These are phyloP conservation scores for Yamadazyma oceani DNA, from an alignment of 1,139 yeast genomes.

Conservation along the genomic window DNA sequence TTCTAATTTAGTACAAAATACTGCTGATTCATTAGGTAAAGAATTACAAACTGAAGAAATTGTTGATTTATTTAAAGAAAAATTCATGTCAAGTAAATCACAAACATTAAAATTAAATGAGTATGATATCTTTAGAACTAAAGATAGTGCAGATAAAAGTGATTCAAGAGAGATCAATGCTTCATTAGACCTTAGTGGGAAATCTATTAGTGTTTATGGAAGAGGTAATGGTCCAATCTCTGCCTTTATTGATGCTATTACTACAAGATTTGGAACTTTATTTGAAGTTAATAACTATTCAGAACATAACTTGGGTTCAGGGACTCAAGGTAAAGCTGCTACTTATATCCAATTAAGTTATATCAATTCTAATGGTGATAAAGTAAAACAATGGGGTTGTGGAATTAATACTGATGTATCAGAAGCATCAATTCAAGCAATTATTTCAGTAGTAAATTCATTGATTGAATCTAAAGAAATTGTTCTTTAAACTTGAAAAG, in stretches of 20 bases:
- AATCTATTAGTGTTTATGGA: conserved; percentile 54
- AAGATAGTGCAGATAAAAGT: conserved; percentile 13
- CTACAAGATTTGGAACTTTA: conserved; percentile 51
- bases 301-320: conserved; percentile 91
- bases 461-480: conserved; percentile 29
- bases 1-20: conserved; percentile 76
- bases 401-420: conserved; percentile 93
- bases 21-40: conserved; percentile 81
- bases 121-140: conserved; percentile 42
- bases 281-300: conserved; percentile 81
- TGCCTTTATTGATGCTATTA: conserved; percentile 78
- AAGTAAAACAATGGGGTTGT: conserved; percentile 79
- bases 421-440: conserved; percentile 59
- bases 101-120: conserved; percentile 48
- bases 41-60: conserved; percentile 81
- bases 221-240: conserved; percentile 95
- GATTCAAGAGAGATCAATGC: conserved; percentile 33
- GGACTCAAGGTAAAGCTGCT: conserved; percentile 85
- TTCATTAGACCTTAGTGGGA: conserved; percentile 47
- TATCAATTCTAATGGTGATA: conserved; percentile 37
- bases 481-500: conserved; percentile 12
- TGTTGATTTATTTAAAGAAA: conserved; percentile 67
- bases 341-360: conserved; percentile 73
- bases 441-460: conserved; percentile 41
- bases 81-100: conserved; percentile 56